Base-by-base conservation (phyloP, 345 rosid genomes). In the Acer negundo region DNA sequence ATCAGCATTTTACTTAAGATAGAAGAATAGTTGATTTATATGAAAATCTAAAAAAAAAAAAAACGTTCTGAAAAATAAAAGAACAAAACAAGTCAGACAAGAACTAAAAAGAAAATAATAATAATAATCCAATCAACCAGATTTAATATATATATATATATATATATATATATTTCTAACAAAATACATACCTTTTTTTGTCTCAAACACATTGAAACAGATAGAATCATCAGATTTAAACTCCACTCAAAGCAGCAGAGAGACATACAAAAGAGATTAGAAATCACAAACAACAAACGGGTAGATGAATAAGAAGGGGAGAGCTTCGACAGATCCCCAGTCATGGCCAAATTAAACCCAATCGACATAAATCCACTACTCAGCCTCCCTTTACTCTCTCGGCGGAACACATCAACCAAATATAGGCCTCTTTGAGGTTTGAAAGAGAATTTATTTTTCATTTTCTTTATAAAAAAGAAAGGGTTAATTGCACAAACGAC, bases 361-460 rank as follows among this genome's bases (percentile, higher is more conserved):
- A 90, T 93, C 94, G 95, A 90, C 99, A 96, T 91, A 94, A 85
- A 96, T 87, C 88, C 84, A 69, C 91, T 73, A 47, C 77, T 35
- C 75, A 56, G 44, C 75, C 82, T 73, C 79, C 64, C 75, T 59
- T 24, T 20, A 40, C 67, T 64, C 51, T 31, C 77, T 40, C 69
- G 9, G 55, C 44, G 58, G 24, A 44, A 15, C 51, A n/a, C 10
- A 10, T 16, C 56, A 11, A n/a, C 28, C 46, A 67, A 65, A 73
- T 49, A 75, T 46, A 72, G 67, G 78, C 69, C 31, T 58, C 42
- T 19, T 11, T 16, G 46, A n/a, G 22, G 73, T 77, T 69, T 8
- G 59, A 13, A 4, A 59, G 47, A 62, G 75, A 53, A 10, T 28
- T 28, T 28, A 28, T 28, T 28, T 28, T 28, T 28, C 31, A 28